Percentiles rank a stretch among this genome's conserved stretches.
Conservation (phyloP, 1,284 basidiomycete species). For the Rhodotorula glutinis region DNA sequence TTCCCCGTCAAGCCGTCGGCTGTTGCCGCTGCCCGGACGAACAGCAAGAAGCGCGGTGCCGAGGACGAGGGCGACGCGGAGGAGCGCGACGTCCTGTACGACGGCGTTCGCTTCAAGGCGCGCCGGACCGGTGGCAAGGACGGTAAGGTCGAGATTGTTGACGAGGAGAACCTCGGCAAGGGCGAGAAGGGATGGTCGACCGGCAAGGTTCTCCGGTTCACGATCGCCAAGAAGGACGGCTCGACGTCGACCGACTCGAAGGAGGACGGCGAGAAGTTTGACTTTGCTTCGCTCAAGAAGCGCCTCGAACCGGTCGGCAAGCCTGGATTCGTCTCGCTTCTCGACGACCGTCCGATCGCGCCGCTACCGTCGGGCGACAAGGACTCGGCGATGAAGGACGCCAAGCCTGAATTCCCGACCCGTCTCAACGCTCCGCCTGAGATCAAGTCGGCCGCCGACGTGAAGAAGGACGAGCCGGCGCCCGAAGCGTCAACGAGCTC, state of each 20-base stretch:
- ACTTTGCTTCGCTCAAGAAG: conserved; percentile 39
- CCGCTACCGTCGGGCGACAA: conserved; percentile 18
- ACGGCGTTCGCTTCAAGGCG: conserved; percentile 43
- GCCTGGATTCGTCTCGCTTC: conserved; percentile 32
- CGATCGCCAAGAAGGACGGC: conserved; percentile 27
- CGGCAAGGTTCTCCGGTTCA: conserved; percentile 70
- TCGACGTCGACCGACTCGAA: conserved; percentile 41
- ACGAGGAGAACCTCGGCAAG: conserved; percentile 65
- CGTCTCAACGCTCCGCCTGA: conserved; percentile 36
- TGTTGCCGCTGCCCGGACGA: conserved; percentile 38
- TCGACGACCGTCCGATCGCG: conserved; percentile 23
- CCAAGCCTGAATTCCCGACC: conserved; percentile 32
- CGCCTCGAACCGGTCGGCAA: conserved; percentile 26
- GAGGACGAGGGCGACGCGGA: conserved; percentile 39
- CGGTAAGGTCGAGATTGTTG: conserved; percentile 58
- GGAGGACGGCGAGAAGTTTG: conserved; percentile 42
- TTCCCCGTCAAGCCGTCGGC: conserved; percentile 45
- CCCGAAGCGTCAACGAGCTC: conserved; percentile 47
- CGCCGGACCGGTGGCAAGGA: conserved; percentile 47
- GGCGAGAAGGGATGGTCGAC: conserved; percentile 64
- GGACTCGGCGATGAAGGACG: conserved; percentile 20
- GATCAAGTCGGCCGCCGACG: conserved; percentile 21
- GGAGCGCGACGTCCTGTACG: conserved; percentile 45
- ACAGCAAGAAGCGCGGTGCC: conserved; percentile 49
- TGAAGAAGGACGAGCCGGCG: conserved; percentile 47